Base-by-base conservation (phyloP, 2,329 filamentous ascomycete species). In the Geosmithia flava region DNA sequence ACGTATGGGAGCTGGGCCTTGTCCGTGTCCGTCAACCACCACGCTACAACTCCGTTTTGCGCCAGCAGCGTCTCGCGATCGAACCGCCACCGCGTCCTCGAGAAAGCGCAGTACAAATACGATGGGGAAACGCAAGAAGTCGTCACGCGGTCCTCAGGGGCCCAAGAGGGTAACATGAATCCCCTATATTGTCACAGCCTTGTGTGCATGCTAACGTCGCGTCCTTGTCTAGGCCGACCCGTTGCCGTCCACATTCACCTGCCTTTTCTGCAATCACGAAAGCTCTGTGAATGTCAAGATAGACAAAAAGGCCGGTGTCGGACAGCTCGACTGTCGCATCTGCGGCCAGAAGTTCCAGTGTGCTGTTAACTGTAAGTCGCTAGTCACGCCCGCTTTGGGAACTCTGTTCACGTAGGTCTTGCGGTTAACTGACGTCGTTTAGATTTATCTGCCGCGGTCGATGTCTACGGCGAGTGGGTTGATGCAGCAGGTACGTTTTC, bases 381-480 rank as follows among this genome's bases (percentile, higher is more conserved):
- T 57, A 42, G 55, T 37, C 33, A 37, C 11, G 33, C 33, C 6
- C 33, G 11, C 33, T 13, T 30, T 37, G 15, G 15, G 6, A 3
- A 3, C 33, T 37, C 33, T 16, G 11, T 37, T 16, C 13, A 37
- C 6, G 33, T 20, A 47, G 3, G 4, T 7, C 8, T 33, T 49
- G 45, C 20, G 17, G 27, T 30, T 49, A 42, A 51, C 41, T 43
- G 54, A 59, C 42, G 55, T 44, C 27, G 44, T 23, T 15, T 33
- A 95, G 88, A 94, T 64, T 80, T 97, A 23, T 94, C 87, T 23
- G 87, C 86, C 15, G 80, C 88, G 0, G 89, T 98, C 44, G 93
- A 98, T 62, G 91, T 98, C 7, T 98, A 98, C 62, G 87, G 87
- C 33, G 93, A 97, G 65, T 98, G 93, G 93, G 87, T 98, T 53